Conservation (phyloP, 306 rosid species). For the Cicer judaicum region DNA sequence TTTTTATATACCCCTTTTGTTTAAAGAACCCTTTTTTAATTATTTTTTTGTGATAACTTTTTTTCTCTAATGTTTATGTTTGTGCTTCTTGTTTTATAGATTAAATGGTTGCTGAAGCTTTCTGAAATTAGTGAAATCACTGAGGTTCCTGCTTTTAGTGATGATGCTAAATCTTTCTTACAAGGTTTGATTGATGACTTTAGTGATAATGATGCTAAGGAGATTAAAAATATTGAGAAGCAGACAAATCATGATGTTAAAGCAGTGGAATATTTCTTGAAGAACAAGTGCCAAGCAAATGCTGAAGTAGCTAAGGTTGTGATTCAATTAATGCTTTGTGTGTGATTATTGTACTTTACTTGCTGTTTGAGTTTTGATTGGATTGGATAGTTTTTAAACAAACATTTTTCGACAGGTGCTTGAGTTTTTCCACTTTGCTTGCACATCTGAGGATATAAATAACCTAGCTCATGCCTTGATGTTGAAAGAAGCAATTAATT, state of each 20-base stretch:
- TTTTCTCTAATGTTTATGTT: background rate
- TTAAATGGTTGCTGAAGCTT: conserved; percentile 78
- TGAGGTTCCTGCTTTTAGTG: conserved; percentile 81
- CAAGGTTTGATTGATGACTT: conserved; percentile 65
- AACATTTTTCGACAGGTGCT: conserved; percentile 59
- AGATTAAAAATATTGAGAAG: conserved; percentile 73
- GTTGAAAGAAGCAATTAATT: conserved; percentile 71
- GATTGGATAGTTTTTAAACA: conserved; percentile 4
- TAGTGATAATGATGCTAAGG: conserved; percentile 65
- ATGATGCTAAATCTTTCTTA: conserved; percentile 59
- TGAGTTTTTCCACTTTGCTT: conserved; percentile 89
- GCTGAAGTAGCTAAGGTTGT: conserved; percentile 70
- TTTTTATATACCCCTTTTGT: background rate
- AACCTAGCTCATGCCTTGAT: conserved; percentile 89
- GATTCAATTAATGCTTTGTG: conserved; percentile 29
- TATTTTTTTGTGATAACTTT: background rate
- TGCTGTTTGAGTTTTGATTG: conserved; percentile 30
- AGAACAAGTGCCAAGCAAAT: conserved; percentile 71
- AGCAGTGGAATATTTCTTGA: conserved; percentile 91
- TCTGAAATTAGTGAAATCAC: conserved; percentile 65
- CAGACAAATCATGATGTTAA: conserved; percentile 88
- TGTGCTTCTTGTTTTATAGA: conserved; percentile 48
- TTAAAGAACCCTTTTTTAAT: background rate
- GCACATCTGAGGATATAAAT: conserved; percentile 93
- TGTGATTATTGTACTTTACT: background rate